Percentiles rank a stretch among this genome's conserved stretches.
phyloP scores from a whole-genome alignment of 2,329 filamentous ascomycete species.

The Hirsutella minnesotensis region DNA sequence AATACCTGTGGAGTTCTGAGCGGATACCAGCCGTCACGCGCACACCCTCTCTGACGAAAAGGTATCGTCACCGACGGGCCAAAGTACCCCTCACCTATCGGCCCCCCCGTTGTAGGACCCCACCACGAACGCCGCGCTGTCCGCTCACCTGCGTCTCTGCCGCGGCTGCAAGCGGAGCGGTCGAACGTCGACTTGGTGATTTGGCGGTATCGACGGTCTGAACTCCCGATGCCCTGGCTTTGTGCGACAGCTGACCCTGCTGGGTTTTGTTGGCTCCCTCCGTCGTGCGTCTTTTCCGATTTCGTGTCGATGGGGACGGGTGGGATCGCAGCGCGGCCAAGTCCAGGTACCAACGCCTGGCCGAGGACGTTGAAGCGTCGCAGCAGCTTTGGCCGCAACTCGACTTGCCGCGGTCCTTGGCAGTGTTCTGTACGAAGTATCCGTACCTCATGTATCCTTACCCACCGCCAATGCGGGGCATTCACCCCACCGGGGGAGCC shows the following conservation, averaged over 20 bases:
- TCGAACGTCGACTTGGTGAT: not conserved
- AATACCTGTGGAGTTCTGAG: too few species aligned
- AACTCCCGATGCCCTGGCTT: too few species aligned
- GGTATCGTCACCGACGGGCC: not conserved
- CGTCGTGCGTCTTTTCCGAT: too few species aligned
- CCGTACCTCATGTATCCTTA: not conserved
- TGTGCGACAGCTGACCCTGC: too few species aligned
- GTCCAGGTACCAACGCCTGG: too few species aligned
- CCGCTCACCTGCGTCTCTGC: not conserved
- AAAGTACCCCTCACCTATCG: not conserved
- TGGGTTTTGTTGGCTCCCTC: too few species aligned
- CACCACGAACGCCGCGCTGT: not conserved
- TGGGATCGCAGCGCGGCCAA: too few species aligned
- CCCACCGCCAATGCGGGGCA: constrained; percentile 3
- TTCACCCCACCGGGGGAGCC: constrained; percentile 1
- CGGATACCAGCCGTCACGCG: too few species aligned
- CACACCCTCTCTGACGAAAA: not conserved
- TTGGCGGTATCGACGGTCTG: not conserved
- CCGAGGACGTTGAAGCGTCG: too few species aligned
- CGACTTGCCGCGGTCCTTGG: too few species aligned
- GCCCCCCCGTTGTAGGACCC: not conserved
- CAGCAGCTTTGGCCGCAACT: too few species aligned
- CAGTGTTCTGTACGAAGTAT: not conserved
- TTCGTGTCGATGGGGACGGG: too few species aligned
- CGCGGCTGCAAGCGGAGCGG: not conserved